Base-by-base conservation (phyloP, 129 eudicot genomes). In the Erigeron canadensis region DNA sequence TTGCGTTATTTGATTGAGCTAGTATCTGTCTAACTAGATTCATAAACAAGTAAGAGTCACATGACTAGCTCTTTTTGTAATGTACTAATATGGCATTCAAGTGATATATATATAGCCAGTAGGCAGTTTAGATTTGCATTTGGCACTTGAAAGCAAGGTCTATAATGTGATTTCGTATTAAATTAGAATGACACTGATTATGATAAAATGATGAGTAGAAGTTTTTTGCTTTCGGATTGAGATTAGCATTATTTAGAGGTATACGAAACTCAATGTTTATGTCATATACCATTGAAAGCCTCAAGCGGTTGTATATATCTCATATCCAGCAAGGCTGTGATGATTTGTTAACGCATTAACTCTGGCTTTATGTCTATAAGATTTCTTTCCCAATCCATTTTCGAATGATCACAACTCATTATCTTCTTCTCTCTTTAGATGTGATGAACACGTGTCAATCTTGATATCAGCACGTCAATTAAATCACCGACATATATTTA, bases 381-480 rank as follows among this genome's bases (percentile, higher is more conserved):
- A 63, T 63, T 72, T 65, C 64, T 67, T 66, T 76, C 76, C 50
- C 44, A 69, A 43, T 72, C 56, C 55, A 28, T 63, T 37, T 7
- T 10, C 18, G 38, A 19, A 57, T 47, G 48, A 63, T 71, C 46
- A 18, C 68, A 56, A 69, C 65, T 60, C 67, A 51, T 72, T 43
- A 79, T n/a, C 79, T 68, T 63, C 67, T 63, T 51, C 10, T 53
- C 3, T 53, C 58, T 16, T 53, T 53, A 10, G 8, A 53, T 16
- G 10, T 63, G 56, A 71, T 53, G 71, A 40, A 54, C 79, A 71
- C 69, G 81, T 77, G 89, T 77, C 82, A 79, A 69, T 46, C 57
- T 60, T 58, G 56, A 74, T 53, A 71, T 18, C 42, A 78, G 71
- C 74, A 78, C 74, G 89, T 79, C 81, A 77, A 69, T 60, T 62